Percentiles rank a stretch among this genome's conserved stretches.
Conservation (phyloP, 2,329 filamentous ascomycete genomes). For the Xylaria sp. region DNA sequence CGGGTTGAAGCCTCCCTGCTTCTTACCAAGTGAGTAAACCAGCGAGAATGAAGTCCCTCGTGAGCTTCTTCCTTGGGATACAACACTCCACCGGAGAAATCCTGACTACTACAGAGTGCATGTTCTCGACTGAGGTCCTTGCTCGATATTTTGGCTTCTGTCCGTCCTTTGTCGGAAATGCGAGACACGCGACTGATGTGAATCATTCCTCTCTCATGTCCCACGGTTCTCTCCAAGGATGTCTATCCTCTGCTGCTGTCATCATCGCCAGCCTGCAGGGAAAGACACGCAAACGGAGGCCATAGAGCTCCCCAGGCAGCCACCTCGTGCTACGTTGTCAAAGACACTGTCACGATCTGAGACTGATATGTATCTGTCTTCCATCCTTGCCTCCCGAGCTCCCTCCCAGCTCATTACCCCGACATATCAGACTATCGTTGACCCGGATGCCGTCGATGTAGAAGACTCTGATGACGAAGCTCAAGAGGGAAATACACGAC, state of each 20-base stretch:
- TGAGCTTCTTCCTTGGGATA: background rate
- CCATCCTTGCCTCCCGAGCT: constrained; percentile 17
- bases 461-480: constrained; percentile 35
- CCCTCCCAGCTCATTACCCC: constrained; percentile 23
- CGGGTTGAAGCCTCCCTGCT: background rate
- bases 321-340: constrained; percentile 24
- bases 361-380: constrained; percentile 21
- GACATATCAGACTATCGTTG: constrained; percentile 27
- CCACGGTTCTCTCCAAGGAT: constrained; percentile 24
- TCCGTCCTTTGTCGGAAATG: background rate
- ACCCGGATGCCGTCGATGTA: constrained; percentile 36
- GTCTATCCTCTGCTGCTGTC: constrained; percentile 35
- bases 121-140: background rate
- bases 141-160: background rate
- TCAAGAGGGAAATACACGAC: constrained; percentile 11
- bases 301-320: constrained; percentile 22
- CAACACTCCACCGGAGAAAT: background rate
- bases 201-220: background rate
- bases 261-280: constrained; percentile 17
- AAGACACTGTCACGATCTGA: constrained; percentile 20
- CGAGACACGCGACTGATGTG: background rate
- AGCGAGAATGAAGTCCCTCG: background rate
- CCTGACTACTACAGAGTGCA: background rate
- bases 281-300: constrained; percentile 17
- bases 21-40: background rate